Conservation (phyloP, 257 asterid genomes). For the Jaltomata sinuosa region DNA sequence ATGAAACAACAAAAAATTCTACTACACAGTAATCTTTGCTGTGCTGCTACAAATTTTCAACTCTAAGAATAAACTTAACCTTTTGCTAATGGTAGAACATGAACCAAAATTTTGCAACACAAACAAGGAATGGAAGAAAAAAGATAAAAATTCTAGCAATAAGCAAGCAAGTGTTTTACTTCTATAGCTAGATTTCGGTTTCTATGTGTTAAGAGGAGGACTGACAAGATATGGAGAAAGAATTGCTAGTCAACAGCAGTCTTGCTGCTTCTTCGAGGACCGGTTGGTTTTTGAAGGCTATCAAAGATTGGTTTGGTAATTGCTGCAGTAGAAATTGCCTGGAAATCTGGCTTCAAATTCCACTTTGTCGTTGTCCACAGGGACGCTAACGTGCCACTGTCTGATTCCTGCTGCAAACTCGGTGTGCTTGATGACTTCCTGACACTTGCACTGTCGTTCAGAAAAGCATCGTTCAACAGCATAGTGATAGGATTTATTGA, state of each 20-base stretch:
- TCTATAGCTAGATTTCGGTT: background rate
- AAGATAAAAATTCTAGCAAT: background rate
- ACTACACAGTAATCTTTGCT: background rate
- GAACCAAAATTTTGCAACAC: background rate
- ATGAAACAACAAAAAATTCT: background rate
- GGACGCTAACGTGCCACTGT: constrained; percentile 39
- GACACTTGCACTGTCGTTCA: constrained; percentile 35
- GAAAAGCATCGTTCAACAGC: constrained; percentile 39
- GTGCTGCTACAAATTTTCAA: background rate
- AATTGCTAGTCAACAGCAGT: constrained; percentile 63
- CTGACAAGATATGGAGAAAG: background rate
- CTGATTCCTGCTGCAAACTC: constrained; percentile 67
- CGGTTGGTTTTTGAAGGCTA: constrained; percentile 54
- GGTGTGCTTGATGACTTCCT: constrained; percentile 70
- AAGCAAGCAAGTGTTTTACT: background rate
- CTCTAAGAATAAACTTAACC: background rate
- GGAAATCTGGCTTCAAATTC: constrained; percentile 74
- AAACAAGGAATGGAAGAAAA: background rate
- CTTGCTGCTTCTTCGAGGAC: constrained; percentile 47
- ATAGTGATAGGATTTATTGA: constrained; percentile 23
- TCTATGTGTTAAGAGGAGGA: background rate
- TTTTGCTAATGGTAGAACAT: background rate
- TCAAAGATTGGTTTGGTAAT: constrained; percentile 69
- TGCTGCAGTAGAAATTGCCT: constrained; percentile 55
- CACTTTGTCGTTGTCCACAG: constrained; percentile 67